Evolutionary conservation across 2,329 filamentous ascomycete genomes (phyloP), one percentile per base, ranked within the genome.

Genomic region (Microdochium nivale): DNA sequence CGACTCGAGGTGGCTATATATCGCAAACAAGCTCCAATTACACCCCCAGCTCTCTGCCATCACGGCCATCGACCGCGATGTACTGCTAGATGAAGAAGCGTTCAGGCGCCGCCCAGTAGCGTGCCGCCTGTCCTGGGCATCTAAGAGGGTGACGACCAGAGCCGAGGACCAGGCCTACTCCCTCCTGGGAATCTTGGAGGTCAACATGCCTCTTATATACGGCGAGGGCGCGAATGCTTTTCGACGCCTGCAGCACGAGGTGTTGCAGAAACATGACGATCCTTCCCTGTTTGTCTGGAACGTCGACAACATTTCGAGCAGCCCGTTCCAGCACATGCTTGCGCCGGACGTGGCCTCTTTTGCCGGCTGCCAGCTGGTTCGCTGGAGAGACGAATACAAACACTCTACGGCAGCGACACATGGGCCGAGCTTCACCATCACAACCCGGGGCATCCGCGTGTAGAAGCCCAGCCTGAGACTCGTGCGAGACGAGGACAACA

Each of bases 21-120:
- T 64, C 7, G 60, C 60, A 10, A 55, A 55, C 47, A 64, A 59
- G 54, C 50, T 37, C 44, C 55, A 56, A 19, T 47, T 63, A 9
- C n/a, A 51, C 58, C 46, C 49, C 44, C 43, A 23, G 52, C 62
- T 64, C 50, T 53, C 56, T 37, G 50, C 57, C 25, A 57, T 60
- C n/a, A 64, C 60, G 3, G 53, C 51, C 10, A 59, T 64, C 44
- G 51, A 57, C n/a, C 33, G 47, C 16, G 9, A 14, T 1, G 57
- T 57, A 13, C 55, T 64, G 19, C 16, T 51, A n/a, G 56, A 56
- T 37, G 7, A 4, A 14, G n/a, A 32, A 14, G 44, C 55, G 16
- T 40, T 50, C 2, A 56, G 60, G 33, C n/a, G n/a, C n/a, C 24
- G 24, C 19, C 24, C 43, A 7, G 43, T 47, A 21, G 43, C 43